Evolutionary conservation across 1,284 basidiomycete species (phyloP), one percentile per base, ranked within the genome.

Genomic region (Leccinum pachyderme): DNA sequence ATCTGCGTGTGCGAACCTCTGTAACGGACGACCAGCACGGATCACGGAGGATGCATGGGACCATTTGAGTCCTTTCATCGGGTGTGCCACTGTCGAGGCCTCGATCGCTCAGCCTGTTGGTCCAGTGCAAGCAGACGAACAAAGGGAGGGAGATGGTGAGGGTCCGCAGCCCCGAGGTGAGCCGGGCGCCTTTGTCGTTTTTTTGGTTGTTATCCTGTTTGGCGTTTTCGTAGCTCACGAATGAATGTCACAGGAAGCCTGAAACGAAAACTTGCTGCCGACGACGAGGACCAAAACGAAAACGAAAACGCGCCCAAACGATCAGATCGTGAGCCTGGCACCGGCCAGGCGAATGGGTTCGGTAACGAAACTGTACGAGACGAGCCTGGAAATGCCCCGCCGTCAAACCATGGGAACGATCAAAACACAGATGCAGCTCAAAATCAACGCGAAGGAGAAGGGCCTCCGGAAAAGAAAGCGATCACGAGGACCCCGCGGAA

Each of bases 1-100:
- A 0, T 68, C 66, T 1, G 52, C 66, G 1, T 70, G 69, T 15
- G 32, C 51, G 22, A 67, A 58, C 22, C 45, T 67, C 3, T 70
- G 63, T 29, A 33, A 54, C 7, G 59, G 57, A 9, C 27, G 32
- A 1, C 59, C 62, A 1, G 69, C 62, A 4, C 49, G 63, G 43
- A 70, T 68, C 49, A 65, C 69, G 0, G 52, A 57, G 15, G 15
- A 15, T 2, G 52, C 55, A 24, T 68, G 66, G 66, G 57, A 47
- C 35, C 50, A 57, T 0, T 7, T 71, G 1, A 51, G 54, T 13
- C 39, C 57, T 4, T 59, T 52, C 47, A 68, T 71, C 27, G 67
- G 69, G 4, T 70, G 67, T 15, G 56, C 56, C 37, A 64, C 54
- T 6, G 57, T 67, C 44, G 45, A 56, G 27, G 50, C 54, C 25